These are phyloP conservation scores for Mallotus nudiflorus DNA, from an alignment of 345 rosid genomes.

Conservation along the genomic window DNA sequence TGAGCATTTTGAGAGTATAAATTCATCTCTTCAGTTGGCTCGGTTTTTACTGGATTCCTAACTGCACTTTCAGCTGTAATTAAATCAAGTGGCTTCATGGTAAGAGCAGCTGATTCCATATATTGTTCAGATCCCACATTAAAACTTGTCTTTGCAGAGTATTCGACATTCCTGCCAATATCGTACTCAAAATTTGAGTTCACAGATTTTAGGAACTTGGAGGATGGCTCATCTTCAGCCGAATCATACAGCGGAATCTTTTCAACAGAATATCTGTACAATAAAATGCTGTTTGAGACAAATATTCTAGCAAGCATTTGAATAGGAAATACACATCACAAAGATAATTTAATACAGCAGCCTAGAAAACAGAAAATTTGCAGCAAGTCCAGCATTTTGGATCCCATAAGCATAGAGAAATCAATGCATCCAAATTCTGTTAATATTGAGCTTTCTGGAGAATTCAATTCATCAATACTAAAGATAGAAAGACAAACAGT, in stretches of 20 bases:
- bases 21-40: slow-evolving; percentile 43
- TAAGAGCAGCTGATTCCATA: slow-evolving; percentile 41
- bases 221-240: slow-evolving; percentile 84
- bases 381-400: neutral
- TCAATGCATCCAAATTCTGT: neutral
- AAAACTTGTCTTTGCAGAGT: slow-evolving; percentile 18
- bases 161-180: slow-evolving; percentile 33
- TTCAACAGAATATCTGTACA: slow-evolving; percentile 80
- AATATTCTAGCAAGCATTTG: slow-evolving; percentile 12
- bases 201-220: slow-evolving; percentile 48
- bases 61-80: slow-evolving; percentile 41
- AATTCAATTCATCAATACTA: neutral
- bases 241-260: slow-evolving; percentile 91
- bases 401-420: neutral
- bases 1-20: slow-evolving; percentile 43
- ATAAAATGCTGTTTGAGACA: slow-evolving; percentile 16
- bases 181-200: slow-evolving; percentile 30
- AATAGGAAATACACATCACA: neutral
- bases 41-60: slow-evolving; percentile 45
- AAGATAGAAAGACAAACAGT: neutral
- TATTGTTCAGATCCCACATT: slow-evolving; percentile 33
- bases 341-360: neutral
- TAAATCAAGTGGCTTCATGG: slow-evolving; percentile 39
- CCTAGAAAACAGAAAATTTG: neutral
- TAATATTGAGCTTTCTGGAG: neutral